These are phyloP conservation scores for Talaromyces albobiverticillius DNA, from an alignment of 2,329 filamentous ascomycete genomes.

Conservation along the genomic window DNA sequence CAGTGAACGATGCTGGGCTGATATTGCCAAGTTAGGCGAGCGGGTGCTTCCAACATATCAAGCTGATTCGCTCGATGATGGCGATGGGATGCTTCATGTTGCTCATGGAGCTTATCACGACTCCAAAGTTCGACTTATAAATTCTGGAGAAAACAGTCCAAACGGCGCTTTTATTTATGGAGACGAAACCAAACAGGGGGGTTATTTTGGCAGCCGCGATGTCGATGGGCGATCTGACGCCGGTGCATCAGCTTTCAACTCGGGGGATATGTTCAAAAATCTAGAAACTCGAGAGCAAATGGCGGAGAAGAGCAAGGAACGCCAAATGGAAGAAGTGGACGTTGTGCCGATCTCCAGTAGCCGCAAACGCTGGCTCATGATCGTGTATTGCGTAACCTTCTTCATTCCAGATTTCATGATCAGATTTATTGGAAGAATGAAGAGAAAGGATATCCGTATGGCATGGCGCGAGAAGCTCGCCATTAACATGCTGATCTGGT, in stretches of 20 bases:
- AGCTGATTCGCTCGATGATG: constrained; percentile 55
- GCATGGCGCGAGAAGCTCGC: constrained; percentile 97
- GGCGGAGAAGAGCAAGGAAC: constrained; percentile 91
- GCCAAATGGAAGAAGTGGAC: constrained; percentile 86
- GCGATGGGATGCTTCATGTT: constrained; percentile 61
- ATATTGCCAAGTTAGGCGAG: constrained; percentile 74
- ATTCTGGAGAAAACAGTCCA: constrained; percentile 47
- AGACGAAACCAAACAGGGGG: constrained; percentile 73
- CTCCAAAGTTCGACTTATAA: constrained; percentile 56
- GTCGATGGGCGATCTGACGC: constrained; percentile 86
- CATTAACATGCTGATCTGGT: constrained; percentile 97
- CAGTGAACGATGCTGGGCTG: constrained; percentile 93
- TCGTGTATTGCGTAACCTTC: constrained; percentile 82
- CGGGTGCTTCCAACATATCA: constrained; percentile 56
- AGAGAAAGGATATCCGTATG: constrained; percentile 84
- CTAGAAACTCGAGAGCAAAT: constrained; percentile 91
- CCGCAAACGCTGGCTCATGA: constrained; percentile 85
- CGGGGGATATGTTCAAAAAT: constrained; percentile 97
- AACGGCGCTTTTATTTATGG: constrained; percentile 61
- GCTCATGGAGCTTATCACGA: constrained; percentile 41
- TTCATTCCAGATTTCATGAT: constrained; percentile 83
- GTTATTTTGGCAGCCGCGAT: constrained; percentile 72
- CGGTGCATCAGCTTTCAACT: constrained; percentile 83
- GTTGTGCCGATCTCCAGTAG: constrained; percentile 72
- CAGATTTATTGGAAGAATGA: constrained; percentile 74